Base-by-base conservation (phyloP, 75 land plant genomes). In the Azolla pinnata region DNA sequence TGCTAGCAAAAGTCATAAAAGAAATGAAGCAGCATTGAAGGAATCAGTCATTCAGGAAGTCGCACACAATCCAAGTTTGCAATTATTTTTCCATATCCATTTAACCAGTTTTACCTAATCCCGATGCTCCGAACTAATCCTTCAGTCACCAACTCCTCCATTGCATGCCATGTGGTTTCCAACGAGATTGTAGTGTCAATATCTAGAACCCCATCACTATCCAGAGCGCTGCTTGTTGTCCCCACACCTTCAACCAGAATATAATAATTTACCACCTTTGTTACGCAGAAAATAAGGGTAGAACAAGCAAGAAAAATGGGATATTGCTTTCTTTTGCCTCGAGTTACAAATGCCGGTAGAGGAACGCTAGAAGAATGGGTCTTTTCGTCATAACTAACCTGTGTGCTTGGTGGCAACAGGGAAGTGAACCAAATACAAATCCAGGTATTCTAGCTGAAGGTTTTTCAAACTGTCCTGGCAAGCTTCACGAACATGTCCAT, bases 171-270 rank as follows among this genome's bases (percentile, higher is more conserved):
- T 8, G 87, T 81, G 18, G 83, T 78, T 57, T 89, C 90, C 62
- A 92, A 56, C 10, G 90, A 77, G 47, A 89, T 76, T 38, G 85
- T 89, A 21, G 81, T 81, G 56, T 93, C 87, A 38, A 93, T 93
- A 38, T 93, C 96, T 47, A 93, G 63, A 33, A 93, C 83, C 29
- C 91, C 96, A 68, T 89, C 81, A 26, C 67, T 83, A 59, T 63
- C 99, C 54, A 83, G 53, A 18, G 87, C 80, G 79, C 96, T 93
- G 21, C 33, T 74, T 33, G 90, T 93, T 20, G 73, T 70, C 48
- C 99, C 99, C 62, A 89, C 96, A 14, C 99, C 96, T 93, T 46
- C 21, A n/a, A n/a, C n/a, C n/a, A n/a, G n/a, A n/a, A n/a, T n/a
- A n/a, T n/a, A n/a, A n/a, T n/a, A n/a, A n/a, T n/a, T n/a, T n/a